These are phyloP conservation scores for Trypanosoma cruzi DNA, from an alignment of 208 protist genomes.

Conservation along the genomic window DNA sequence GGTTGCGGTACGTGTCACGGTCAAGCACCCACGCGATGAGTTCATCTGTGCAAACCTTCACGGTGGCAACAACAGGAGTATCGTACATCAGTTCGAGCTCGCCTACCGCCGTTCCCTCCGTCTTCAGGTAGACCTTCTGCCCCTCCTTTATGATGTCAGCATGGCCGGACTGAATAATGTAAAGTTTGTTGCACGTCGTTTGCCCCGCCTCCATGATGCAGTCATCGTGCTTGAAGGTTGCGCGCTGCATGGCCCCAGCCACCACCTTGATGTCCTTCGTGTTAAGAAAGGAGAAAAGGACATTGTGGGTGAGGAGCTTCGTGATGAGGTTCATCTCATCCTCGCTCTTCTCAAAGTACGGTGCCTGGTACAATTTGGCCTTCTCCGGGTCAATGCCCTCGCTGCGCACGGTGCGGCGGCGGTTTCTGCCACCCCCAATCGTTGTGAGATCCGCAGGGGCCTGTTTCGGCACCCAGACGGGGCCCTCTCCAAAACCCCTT, in stretches of 20 bases:
- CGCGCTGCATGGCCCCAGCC: constrained; percentile 80
- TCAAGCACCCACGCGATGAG: constrained; percentile 90
- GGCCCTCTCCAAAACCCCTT: constrained; percentile 63
- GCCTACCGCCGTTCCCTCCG: constrained; percentile 82
- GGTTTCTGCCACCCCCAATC: constrained; percentile 66
- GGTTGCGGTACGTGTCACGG: constrained; percentile 90
- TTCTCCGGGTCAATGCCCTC: constrained; percentile 83
- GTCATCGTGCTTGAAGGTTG: constrained; percentile 75
- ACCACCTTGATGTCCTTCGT: constrained; percentile 67
- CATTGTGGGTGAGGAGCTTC: constrained; percentile 79
- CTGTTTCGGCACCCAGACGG: constrained; percentile 65
- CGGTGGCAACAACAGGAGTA: constrained; percentile 82
- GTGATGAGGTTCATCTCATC: constrained; percentile 80
- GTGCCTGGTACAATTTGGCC: constrained; percentile 79
- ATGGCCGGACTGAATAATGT: constrained; percentile 83
- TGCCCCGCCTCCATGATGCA: constrained; percentile 77
- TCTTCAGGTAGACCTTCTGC: constrained; percentile 90
- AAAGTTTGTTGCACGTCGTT: constrained; percentile 80
- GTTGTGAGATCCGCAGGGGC: constrained; percentile 67
- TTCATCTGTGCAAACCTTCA: constrained; percentile 73
- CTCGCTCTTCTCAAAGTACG: constrained; percentile 73
- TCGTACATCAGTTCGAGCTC: constrained; percentile 93
- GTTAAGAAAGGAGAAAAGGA: constrained; percentile 87
- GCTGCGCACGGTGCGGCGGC: constrained; percentile 82
- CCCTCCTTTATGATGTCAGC: constrained; percentile 90